phyloP scores from a whole-genome alignment of 148 eudicot genomes.

The Beta vulgaris region DNA sequence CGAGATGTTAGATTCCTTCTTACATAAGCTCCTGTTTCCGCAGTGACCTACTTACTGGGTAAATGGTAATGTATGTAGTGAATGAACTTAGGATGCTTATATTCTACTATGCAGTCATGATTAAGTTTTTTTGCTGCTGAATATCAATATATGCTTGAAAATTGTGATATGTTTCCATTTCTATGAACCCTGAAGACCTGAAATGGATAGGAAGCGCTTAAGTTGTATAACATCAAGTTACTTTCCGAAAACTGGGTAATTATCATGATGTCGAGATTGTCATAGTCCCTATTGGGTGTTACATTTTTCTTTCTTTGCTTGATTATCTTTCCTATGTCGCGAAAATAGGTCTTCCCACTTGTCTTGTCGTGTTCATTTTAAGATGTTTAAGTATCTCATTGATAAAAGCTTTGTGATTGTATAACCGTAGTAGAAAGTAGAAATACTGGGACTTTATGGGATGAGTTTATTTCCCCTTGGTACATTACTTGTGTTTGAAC shows the following conservation, averaged over 20 bases:
- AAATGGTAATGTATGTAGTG: too few species aligned
- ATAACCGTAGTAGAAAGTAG: background rate
- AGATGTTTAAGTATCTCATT: background rate
- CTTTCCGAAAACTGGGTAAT: background rate
- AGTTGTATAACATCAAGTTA: background rate
- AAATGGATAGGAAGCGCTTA: background rate
- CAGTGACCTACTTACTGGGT: too few species aligned
- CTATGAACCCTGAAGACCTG: too few species aligned
- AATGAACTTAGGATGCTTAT: background rate
- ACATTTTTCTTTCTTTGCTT: background rate
- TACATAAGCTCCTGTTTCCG: too few species aligned
- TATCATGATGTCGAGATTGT: background rate
- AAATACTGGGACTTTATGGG: background rate
- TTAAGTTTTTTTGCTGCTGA: background rate
- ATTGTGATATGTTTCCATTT: too few species aligned
- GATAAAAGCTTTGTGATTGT: too few species aligned
- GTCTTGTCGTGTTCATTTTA: background rate
- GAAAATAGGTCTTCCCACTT: background rate
- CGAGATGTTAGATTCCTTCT: too few species aligned
- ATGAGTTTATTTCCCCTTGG: background rate
- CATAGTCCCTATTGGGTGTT: background rate
- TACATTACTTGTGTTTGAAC: conserved; percentile 2
- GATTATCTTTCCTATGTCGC: background rate
- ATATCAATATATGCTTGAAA: too few species aligned
- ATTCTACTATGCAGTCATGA: background rate